Evolutionary conservation across 1,284 basidiomycete genomes (phyloP).

Genomic region (Pascua sp.): DNA sequence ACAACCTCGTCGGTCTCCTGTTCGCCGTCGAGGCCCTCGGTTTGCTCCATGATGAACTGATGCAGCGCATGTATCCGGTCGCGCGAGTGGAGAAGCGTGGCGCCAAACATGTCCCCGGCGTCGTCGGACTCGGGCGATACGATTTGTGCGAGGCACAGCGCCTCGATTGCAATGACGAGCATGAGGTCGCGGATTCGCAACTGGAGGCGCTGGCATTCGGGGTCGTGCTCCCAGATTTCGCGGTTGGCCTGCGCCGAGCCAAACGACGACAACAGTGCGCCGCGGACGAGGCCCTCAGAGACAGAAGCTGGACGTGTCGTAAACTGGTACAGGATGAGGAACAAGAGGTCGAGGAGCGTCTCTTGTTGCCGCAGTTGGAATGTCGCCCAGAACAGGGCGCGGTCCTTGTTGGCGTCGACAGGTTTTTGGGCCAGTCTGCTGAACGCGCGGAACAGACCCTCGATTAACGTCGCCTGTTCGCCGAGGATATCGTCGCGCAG

Average conservation of each 20-base stretch:
- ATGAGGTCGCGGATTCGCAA: constrained; percentile 36
- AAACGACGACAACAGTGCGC: constrained; percentile 35
- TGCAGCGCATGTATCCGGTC: constrained; percentile 31
- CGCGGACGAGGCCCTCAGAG: constrained; percentile 37
- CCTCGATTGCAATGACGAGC: constrained; percentile 37
- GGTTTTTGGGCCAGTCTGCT: constrained; percentile 30
- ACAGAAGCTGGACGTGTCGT: constrained; percentile 32
- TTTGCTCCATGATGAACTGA: constrained; percentile 33
- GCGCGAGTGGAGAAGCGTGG: constrained; percentile 29
- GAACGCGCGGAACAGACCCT: constrained; percentile 37
- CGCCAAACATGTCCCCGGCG: constrained; percentile 16
- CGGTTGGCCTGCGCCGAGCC: constrained; percentile 38
- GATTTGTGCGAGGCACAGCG: constrained; percentile 32
- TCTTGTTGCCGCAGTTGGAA: constrained; percentile 40
- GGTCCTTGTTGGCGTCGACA: constrained; percentile 17
- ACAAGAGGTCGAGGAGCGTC: constrained; percentile 36
- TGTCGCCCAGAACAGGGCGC: constrained; percentile 35
- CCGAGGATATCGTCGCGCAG: constrained; percentile 24
- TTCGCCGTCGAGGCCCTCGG: constrained; percentile 22
- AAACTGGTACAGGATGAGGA: constrained; percentile 34
- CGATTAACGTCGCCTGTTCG: constrained; percentile 34
- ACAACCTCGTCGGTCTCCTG: constrained; percentile 9
- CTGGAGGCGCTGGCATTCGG: constrained; percentile 24
- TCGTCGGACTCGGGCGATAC: constrained; percentile 25
- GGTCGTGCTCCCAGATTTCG: constrained; percentile 38